Conservation (phyloP, 345 rosid species). For the Cardamine resedifolia region DNA sequence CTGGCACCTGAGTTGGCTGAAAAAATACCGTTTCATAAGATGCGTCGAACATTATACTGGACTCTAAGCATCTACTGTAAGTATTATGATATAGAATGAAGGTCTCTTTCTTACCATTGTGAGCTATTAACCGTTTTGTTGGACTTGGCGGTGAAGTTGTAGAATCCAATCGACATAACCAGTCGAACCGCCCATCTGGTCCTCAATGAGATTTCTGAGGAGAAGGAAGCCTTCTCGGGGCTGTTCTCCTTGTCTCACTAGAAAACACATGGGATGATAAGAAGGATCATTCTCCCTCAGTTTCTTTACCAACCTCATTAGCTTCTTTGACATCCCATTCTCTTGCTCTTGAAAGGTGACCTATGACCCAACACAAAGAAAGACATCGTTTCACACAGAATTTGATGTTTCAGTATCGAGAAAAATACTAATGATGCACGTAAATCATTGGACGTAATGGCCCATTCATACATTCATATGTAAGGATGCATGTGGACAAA, state of each 20-base stretch:
- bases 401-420: not conserved
- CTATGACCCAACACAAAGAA: slow-evolving; percentile 43
- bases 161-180: slow-evolving; percentile 84
- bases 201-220: slow-evolving; percentile 79
- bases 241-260: slow-evolving; percentile 97
- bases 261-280: slow-evolving; percentile 66
- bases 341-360: slow-evolving; percentile 59
- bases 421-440: not conserved
- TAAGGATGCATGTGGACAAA: not conserved
- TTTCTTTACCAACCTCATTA: slow-evolving; percentile 60
- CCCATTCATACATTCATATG: not conserved
- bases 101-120: slow-evolving; percentile 39
- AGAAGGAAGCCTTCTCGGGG: slow-evolving; percentile 91
- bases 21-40: not conserved
- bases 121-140: slow-evolving; percentile 59
- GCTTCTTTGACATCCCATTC: slow-evolving; percentile 85
- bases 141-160: slow-evolving; percentile 88
- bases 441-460: not conserved
- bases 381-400: slow-evolving; percentile 15
- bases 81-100: not conserved
- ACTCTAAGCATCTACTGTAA: not conserved
- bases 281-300: slow-evolving; percentile 72
- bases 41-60: not conserved
- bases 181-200: slow-evolving; percentile 67
- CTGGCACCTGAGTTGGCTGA: slow-evolving; percentile 1